These are phyloP conservation scores for Colletotrichum phormii DNA, from an alignment of 2,329 filamentous ascomycete species.

Conservation along the genomic window DNA sequence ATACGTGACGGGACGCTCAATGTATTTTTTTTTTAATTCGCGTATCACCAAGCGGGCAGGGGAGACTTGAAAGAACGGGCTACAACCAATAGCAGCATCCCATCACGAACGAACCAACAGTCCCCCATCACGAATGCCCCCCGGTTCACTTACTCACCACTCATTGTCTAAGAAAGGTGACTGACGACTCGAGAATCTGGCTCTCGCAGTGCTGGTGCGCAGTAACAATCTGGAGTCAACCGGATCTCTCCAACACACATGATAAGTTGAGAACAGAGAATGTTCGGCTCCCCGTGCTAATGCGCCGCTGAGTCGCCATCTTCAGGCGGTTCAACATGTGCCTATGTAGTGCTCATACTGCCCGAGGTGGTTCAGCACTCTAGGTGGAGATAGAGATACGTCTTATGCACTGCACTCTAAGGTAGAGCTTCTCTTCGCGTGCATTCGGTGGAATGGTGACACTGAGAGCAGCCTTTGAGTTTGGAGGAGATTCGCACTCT, in stretches of 20 bases:
- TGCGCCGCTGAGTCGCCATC: not conserved
- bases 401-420: not conserved
- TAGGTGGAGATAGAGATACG: no score
- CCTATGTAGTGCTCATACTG: not conserved
- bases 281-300: not conserved
- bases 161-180: no score
- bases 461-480: not conserved
- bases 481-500: not conserved
- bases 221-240: no score
- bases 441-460: not conserved
- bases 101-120: not conserved
- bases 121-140: not conserved
- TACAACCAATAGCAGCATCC: slow-evolving; percentile 8
- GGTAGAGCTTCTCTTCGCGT: not conserved
- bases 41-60: not conserved
- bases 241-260: not conserved
- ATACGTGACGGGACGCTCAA: slow-evolving; percentile 19
- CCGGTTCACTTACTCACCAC: no score
- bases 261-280: not conserved
- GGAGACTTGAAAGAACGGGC: not conserved
- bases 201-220: no score
- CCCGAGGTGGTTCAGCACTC: no score
- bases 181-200: no score
- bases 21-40: slow-evolving; percentile 11
- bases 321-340: not conserved